Evolutionary conservation across 176 grass and related monocot genomes (phyloP).

Genomic region (Typha latifolia): DNA sequence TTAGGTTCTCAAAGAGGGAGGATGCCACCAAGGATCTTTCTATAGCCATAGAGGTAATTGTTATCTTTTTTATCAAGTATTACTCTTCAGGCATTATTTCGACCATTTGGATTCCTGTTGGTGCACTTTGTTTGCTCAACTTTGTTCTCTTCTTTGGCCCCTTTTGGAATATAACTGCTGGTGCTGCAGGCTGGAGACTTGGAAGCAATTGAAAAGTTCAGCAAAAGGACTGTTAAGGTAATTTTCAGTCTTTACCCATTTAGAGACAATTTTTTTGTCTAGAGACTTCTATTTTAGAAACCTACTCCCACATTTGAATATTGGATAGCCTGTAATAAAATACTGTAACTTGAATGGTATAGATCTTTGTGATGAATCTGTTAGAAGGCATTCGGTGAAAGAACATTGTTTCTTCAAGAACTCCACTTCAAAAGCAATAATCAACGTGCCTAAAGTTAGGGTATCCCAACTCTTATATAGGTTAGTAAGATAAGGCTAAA

Average conservation of each 20-base stretch:
- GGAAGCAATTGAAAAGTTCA: constrained; percentile 74
- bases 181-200: constrained; percentile 59
- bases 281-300: no score
- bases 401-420: no score
- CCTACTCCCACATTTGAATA: no score
- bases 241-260: not conserved
- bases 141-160: not conserved
- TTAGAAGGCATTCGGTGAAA: no score
- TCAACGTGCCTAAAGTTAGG: no score
- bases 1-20: constrained; percentile 68
- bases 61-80: constrained; percentile 6
- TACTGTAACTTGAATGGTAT: no score
- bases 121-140: not conserved
- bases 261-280: not conserved
- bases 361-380: no score
- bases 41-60: constrained; percentile 61
- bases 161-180: constrained; percentile 23
- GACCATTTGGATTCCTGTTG: constrained; percentile 7
- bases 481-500: no score
- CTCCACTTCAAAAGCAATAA: no score
- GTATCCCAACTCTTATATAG: no score
- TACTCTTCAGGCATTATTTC: not conserved
- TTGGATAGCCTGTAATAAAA: no score
- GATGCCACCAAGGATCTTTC: constrained; percentile 55
- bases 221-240: constrained; percentile 93